Base-by-base conservation (phyloP, 345 rosid genomes). In the Euphorbia peplus region DNA sequence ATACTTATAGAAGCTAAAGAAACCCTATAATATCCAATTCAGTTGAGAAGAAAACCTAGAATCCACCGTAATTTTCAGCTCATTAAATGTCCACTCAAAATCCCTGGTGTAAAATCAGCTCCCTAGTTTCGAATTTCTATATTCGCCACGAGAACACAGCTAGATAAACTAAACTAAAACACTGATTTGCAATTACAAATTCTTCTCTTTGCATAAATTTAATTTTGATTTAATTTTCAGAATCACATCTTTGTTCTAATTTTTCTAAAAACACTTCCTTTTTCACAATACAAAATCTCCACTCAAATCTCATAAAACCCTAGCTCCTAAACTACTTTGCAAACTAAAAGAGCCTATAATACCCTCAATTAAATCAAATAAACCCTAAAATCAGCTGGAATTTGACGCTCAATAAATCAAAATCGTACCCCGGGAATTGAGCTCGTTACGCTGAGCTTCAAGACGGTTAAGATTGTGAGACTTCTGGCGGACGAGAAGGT, bases 401-500 rank as follows among this genome's bases (percentile, higher is more conserved):
- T 60, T 28, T 61, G 37, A 10, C 48, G 58, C 13, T 37, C 26
- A 25, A n/a, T n/a, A n/a, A n/a, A n/a, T n/a, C n/a, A n/a, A n/a
- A n/a, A n/a, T n/a, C n/a, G n/a, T 1, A 91, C 99, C 99, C 75
- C 89, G 71, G n/a, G 98, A n/a, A n/a, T n/a, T 95, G 76, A 95
- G 93, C 52, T 90, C 98, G 55, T 95, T 95, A 25, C 99, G 90
- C 77, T 91, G 99, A 58, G 99, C 99, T 74, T 95, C 95, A 11
- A 91, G 96, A 24, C 99, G 99, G 80, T 95, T 91, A 66, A 95
- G 99, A 68, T 95, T 90, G 80, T 87, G 84, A 22, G 80, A 70
- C 74, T 91, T 90, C 64, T 86, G 93, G 1, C 99, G 90, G 65
- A 84, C 86, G 56, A 42, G 91, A 29, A 91, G 98, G 83, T 87